Percentiles rank a stretch among this genome's conserved stretches.
Evolutionary conservation across 1,139 yeast genomes (phyloP).

Genomic region (Wickerhamomyces sp.): DNA sequence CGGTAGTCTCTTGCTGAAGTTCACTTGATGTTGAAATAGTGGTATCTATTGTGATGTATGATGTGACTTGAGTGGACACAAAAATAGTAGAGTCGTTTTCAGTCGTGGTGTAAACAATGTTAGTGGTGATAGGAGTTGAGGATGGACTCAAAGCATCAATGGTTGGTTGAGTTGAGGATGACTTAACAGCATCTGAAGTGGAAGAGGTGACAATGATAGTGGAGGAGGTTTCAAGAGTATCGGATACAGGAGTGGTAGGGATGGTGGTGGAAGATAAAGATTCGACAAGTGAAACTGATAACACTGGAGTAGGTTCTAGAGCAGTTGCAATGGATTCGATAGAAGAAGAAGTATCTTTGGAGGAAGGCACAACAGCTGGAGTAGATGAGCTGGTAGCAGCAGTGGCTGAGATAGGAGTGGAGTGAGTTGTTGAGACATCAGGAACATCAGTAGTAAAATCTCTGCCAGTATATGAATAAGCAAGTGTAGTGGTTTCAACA

Average conservation of each 20-base stretch:
- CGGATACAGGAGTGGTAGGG: too few relatives aligned
- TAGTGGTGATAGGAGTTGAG: not conserved
- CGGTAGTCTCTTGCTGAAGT: too few relatives aligned
- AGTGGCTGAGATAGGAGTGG: not conserved
- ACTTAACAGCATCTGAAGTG: too few relatives aligned
- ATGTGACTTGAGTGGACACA: not conserved
- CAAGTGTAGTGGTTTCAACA: not conserved
- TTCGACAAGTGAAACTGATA: too few relatives aligned
- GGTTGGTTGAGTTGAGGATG: too few relatives aligned
- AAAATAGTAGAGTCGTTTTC: not conserved
- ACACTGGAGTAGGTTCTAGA: too few relatives aligned
- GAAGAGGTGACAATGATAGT: too few relatives aligned
- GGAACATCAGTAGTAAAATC: not conserved
- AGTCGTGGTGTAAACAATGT: not conserved
- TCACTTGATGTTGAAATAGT: not conserved
- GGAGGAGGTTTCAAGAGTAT: too few relatives aligned
- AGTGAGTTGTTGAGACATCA: not conserved
- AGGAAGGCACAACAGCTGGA: too few relatives aligned
- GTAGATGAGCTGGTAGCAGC: not conserved
- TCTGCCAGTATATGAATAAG: not conserved
- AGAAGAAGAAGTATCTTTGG: too few relatives aligned
- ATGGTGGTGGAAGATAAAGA: too few relatives aligned
- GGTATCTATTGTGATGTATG: not conserved
- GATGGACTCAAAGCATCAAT: not conserved
- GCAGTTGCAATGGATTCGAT: too few relatives aligned